Conservation (phyloP, 805 yeast genomes). For the Candida ponderosae region DNA sequence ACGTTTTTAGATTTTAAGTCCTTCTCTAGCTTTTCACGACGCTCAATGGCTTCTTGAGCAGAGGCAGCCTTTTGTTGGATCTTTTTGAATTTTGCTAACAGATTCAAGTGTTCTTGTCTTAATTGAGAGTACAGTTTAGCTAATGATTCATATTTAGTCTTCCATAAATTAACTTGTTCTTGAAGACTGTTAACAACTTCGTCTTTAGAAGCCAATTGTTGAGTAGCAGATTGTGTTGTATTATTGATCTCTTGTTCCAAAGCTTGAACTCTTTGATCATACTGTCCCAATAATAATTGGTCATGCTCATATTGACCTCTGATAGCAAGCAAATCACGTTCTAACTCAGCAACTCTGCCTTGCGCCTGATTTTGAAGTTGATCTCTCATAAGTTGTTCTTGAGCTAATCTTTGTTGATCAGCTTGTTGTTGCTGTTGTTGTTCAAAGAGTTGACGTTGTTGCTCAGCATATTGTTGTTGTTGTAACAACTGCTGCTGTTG, state of each 20-base stretch:
- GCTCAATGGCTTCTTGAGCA: constrained; percentile 85
- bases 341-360: constrained; percentile 72
- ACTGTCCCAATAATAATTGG: constrained; percentile 76
- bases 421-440: constrained; percentile 67
- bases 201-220: constrained; percentile 69
- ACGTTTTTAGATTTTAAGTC: constrained; percentile 81
- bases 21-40: constrained; percentile 72
- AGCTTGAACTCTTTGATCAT: constrained; percentile 76
- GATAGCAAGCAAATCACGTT: constrained; percentile 68
- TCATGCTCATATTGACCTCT: constrained; percentile 82
- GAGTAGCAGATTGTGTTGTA: constrained; percentile 56
- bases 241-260: constrained; percentile 65
- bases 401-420: constrained; percentile 61
- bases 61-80: constrained; percentile 79
- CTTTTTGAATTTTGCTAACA: constrained; percentile 70
- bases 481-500: constrained; percentile 56
- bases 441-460: constrained; percentile 62
- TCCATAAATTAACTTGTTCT: constrained; percentile 74
- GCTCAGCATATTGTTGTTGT: constrained; percentile 60
- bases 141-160: constrained; percentile 77
- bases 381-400: constrained; percentile 58
- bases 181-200: constrained; percentile 61
- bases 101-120: constrained; percentile 82
- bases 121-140: constrained; percentile 87
- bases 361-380: constrained; percentile 70